These are phyloP conservation scores for Gnomoniopsis smithogilvyi DNA, from an alignment of 2,329 filamentous ascomycete species.

Conservation along the genomic window DNA sequence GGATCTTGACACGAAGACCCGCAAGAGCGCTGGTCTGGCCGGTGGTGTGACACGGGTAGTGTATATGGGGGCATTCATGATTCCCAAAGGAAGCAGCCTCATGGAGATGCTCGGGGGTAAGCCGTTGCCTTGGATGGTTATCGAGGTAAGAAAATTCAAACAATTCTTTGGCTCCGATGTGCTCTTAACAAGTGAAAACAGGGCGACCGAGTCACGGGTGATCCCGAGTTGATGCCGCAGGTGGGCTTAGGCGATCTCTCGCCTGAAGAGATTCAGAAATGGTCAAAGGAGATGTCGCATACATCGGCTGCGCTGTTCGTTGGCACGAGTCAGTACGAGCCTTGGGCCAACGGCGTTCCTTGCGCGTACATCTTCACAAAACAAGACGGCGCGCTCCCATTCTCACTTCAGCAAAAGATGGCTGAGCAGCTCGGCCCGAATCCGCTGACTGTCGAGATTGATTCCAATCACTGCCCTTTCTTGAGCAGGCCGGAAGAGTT, in stretches of 20 bases:
- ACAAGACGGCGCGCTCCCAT: slow-evolving; percentile 17
- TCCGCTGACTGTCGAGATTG: slow-evolving; percentile 8
- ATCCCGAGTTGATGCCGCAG: slow-evolving; percentile 8
- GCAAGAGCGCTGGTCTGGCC: slow-evolving; percentile 27
- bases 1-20: slow-evolving; percentile 31
- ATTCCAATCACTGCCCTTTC: slow-evolving; percentile 18
- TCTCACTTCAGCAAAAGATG: slow-evolving; percentile 19
- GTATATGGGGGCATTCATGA: slow-evolving; percentile 31
- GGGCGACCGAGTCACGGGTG: slow-evolving; percentile 17
- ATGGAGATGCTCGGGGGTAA: slow-evolving; percentile 22
- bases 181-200: neutral
- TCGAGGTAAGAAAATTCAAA: neutral
- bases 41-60: slow-evolving; percentile 37
- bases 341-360: slow-evolving; percentile 14
- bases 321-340: slow-evolving; percentile 16
- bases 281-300: slow-evolving; percentile 16
- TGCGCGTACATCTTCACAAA: slow-evolving; percentile 19
- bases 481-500: slow-evolving; percentile 16
- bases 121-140: slow-evolving; percentile 25
- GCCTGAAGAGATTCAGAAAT: slow-evolving; percentile 8
- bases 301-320: slow-evolving; percentile 16
- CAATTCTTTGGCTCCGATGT: neutral
- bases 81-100: slow-evolving; percentile 21
- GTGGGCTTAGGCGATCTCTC: slow-evolving; percentile 16
- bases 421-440: slow-evolving; percentile 11